A percentile compares a stretch with the other conserved stretches of the same genome.
phyloP scores from a whole-genome alignment of 306 rosid genomes.

The Corylus avellana region DNA sequence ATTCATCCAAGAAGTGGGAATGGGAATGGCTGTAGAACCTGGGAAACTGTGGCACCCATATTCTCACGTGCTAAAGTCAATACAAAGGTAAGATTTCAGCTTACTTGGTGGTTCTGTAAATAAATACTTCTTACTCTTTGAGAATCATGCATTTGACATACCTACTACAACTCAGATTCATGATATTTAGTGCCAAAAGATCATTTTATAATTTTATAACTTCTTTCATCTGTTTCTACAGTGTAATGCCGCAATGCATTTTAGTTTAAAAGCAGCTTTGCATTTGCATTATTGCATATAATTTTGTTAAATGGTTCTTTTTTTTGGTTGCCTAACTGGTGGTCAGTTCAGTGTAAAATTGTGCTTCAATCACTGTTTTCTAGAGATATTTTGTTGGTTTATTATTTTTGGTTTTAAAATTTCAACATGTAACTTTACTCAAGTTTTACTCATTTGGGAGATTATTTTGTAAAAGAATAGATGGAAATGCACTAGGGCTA shows the following conservation, averaged over 20 bases:
- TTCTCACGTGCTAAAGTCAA: slow-evolving; percentile 75
- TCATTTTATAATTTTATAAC: slow-evolving; percentile 1
- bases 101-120: slow-evolving; percentile 17
- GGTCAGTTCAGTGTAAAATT: background rate
- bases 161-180: slow-evolving; percentile 7
- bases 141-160: slow-evolving; percentile 2
- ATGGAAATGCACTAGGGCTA: background rate
- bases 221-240: background rate
- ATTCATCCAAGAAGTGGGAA: slow-evolving; percentile 96
- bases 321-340: background rate
- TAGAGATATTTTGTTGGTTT: background rate
- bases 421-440: background rate
- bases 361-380: background rate
- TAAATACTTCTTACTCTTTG: background rate
- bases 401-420: background rate
- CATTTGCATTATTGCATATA: background rate
- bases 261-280: background rate
- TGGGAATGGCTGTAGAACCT: slow-evolving; percentile 69
- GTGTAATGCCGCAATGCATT: background rate
- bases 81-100: slow-evolving; percentile 59
- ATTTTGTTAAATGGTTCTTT: background rate
- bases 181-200: slow-evolving; percentile 13
- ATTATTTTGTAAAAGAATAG: background rate
- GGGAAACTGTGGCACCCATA: slow-evolving; percentile 87
- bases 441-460: background rate